phyloP scores from a whole-genome alignment of 2,329 filamentous ascomycete genomes.

The Verticillium nonalfalfae region DNA sequence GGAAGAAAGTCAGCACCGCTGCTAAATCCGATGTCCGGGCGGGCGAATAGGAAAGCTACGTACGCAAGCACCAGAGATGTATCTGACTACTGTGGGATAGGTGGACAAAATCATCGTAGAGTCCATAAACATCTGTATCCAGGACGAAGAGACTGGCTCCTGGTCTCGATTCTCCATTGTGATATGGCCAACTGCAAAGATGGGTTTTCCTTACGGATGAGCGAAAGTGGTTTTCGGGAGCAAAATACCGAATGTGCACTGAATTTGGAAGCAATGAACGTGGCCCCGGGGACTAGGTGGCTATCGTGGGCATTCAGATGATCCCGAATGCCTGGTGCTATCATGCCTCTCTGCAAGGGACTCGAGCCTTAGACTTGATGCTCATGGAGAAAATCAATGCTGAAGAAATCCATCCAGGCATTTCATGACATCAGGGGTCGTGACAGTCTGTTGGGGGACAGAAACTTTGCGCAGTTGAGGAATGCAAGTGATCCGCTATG shows the following conservation, averaged over 20 bases:
- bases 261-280: too few relatives aligned
- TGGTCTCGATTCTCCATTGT: constrained; percentile 17
- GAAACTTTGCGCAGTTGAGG: too few relatives aligned
- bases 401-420: not conserved
- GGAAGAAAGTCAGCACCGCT: not conserved
- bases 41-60: constrained; percentile 8
- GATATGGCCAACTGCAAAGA: not conserved
- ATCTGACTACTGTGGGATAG: constrained; percentile 24
- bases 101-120: constrained; percentile 6
- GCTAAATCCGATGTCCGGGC: too few relatives aligned
- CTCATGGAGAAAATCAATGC: not conserved
- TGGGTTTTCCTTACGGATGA: not conserved
- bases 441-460: too few relatives aligned
- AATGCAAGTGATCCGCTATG: too few relatives aligned
- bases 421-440: not conserved
- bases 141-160: constrained; percentile 1
- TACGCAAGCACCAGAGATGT: constrained; percentile 32
- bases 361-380: not conserved
- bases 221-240: not conserved
- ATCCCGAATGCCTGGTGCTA: not conserved
- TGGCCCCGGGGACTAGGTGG: too few relatives aligned
- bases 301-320: not conserved
- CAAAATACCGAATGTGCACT: too few relatives aligned
- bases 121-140: constrained; percentile 10
- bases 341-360: not conserved